phyloP scores from a whole-genome alignment of 768 basidiomycete genomes.

The Lentinula lateritia region DNA sequence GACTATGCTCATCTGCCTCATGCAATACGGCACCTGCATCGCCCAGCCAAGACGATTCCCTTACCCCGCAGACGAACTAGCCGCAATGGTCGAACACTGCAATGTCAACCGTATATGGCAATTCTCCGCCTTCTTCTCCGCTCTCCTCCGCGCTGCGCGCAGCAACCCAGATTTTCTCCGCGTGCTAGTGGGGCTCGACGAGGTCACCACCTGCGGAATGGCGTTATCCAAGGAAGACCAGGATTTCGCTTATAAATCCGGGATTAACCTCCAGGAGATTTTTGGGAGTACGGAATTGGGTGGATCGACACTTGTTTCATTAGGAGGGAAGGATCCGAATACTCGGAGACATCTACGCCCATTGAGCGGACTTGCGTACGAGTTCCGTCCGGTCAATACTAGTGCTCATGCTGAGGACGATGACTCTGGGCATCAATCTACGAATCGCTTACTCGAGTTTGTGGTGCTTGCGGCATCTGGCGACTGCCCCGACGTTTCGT shows the following conservation, averaged over 20 bases:
- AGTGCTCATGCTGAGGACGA: constrained; percentile 7
- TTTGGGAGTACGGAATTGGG: constrained; percentile 76
- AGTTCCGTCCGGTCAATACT: constrained; percentile 52
- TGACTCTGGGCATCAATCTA: constrained; percentile 42
- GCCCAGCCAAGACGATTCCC: constrained; percentile 62
- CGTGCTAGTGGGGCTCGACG: constrained; percentile 50
- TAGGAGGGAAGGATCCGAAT: constrained; percentile 45
- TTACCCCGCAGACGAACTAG: constrained; percentile 64
- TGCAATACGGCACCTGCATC: constrained; percentile 70
- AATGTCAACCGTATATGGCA: constrained; percentile 72
- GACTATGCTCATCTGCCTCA: constrained; percentile 67
- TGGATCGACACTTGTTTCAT: constrained; percentile 63
- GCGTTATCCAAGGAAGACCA: constrained; percentile 64
- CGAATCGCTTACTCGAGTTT: constrained; percentile 55
- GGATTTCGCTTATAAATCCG: constrained; percentile 60
- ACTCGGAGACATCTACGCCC: constrained; percentile 50
- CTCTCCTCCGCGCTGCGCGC: constrained; percentile 57
- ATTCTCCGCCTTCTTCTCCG: constrained; percentile 64
- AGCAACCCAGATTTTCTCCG: constrained; percentile 55
- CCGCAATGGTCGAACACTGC: constrained; percentile 64
- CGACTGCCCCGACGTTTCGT: constrained; percentile 60
- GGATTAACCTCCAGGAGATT: constrained; percentile 68
- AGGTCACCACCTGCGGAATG: constrained; percentile 64
- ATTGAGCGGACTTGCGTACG: constrained; percentile 59
- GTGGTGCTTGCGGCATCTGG: constrained; percentile 62